Evolutionary conservation across 139 green algal species (phyloP).

Genomic region (Chlorella sp.): DNA sequence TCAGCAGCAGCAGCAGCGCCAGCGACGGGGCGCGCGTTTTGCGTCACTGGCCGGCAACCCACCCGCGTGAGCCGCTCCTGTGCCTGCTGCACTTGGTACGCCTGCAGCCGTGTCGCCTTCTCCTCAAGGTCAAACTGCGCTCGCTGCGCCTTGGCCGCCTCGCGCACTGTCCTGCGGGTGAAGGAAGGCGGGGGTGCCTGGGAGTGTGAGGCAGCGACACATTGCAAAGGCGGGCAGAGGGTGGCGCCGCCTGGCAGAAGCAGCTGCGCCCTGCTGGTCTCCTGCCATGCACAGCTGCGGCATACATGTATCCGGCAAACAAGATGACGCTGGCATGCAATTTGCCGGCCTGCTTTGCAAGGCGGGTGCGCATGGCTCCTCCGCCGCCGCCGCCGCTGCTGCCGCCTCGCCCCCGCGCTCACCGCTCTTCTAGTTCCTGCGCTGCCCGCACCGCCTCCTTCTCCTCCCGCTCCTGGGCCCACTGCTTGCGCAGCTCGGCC

Average conservation of each 20-base stretch:
- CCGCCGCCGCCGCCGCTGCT: not conserved
- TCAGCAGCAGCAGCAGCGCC: too few relatives aligned
- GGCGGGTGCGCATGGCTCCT: not conserved
- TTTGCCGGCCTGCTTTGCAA: not conserved
- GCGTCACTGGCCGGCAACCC: not conserved
- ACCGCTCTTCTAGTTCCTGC: not conserved
- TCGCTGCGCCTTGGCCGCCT: constrained; percentile 3
- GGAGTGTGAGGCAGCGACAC: not conserved
- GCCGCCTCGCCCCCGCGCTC: not conserved
- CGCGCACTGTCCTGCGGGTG: constrained; percentile 1
- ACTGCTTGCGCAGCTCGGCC: constrained; percentile 30
- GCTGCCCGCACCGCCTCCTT: constrained; percentile 7
- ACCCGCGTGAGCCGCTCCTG: not conserved
- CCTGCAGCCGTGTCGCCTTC: not conserved
- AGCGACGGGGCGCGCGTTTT: not conserved
- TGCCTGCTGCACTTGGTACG: not conserved
- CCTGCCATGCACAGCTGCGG: not conserved
- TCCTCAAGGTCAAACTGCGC: constrained; percentile 3
- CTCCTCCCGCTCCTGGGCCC: constrained; percentile 7
- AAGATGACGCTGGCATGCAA: not conserved
- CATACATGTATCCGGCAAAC: not conserved
- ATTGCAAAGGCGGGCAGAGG: too few relatives aligned
- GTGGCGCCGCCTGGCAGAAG: too few relatives aligned
- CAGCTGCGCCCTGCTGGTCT: too few relatives aligned
- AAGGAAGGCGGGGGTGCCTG: not conserved